A percentile compares a stretch with the other conserved stretches of the same genome.
Conservation (phyloP, 2,329 filamentous ascomycete species). For the Neurospora sp. region DNA sequence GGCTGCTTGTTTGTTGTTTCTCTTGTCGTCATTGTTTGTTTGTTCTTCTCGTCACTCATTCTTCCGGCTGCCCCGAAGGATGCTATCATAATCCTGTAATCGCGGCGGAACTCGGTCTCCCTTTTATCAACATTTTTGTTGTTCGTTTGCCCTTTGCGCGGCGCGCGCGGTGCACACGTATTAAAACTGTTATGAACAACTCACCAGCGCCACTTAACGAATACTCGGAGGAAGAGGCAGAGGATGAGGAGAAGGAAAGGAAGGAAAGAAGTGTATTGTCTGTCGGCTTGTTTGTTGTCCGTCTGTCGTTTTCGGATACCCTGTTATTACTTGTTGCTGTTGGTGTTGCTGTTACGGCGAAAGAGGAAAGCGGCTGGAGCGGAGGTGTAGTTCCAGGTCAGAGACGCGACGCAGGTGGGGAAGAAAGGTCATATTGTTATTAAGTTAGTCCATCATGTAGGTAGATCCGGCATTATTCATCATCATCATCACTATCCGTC, state of each 20-base stretch:
- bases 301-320: neutral
- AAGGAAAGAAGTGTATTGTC: neutral
- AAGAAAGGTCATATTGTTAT: neutral
- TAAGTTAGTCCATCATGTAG: neutral
- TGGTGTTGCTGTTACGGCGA: neutral
- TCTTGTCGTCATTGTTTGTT: neutral
- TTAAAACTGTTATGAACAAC: neutral
- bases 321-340: neutral
- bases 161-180: neutral
- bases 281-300: neutral
- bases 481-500: neutral
- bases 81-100: neutral
- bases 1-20: neutral
- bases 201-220: neutral
- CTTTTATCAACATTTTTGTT: neutral
- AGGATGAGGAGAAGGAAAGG: neutral
- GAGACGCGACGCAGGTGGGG: neutral
- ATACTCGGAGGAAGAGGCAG: neutral
- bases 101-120: neutral
- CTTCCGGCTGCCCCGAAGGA: neutral
- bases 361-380: neutral
- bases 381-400: neutral
- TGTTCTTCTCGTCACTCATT: neutral
- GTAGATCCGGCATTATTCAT: neutral
- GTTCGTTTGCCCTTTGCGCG: neutral